Base-by-base conservation (phyloP, 1,284 basidiomycete genomes). In the Moesziomyces sp. region DNA sequence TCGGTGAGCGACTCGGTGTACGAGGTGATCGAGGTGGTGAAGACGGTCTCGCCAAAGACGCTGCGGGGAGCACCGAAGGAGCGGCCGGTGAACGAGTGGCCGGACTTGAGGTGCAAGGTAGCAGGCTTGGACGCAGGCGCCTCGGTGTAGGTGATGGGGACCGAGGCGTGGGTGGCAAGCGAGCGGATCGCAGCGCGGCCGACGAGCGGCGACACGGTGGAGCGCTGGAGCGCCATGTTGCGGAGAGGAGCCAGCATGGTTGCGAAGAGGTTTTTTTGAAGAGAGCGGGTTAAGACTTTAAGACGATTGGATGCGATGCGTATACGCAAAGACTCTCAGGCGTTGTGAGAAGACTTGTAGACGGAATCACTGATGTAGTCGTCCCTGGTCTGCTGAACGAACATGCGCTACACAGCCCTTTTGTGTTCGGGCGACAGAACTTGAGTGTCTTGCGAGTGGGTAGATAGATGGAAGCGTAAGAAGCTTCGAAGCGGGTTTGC, bases 1-100 rank as follows among this genome's bases (percentile, higher is more conserved):
- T 99, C 96, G 48, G 96, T 99, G 93, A 99, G 97, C 16, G 94
- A 97, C 86, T 99, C 97, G 58, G 95, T 98, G 86, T 99, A 99
- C 57, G 94, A 97, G 8, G 97, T 99, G 85, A 99, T 99, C 55
- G 93, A 95, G 38, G 96, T 99, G 24, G 94, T 96, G 86, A 99
- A 99, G 30, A 99, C 96, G 3, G 96, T 97, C 87, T 99, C 96
- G 68, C 97, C 97, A 86, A 90, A 99, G 62, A 91, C 90, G 81
- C 92, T 94, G 81, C 88, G 90, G 47, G 91, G 90, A 23, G 93
- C 91, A 71, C 96, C 96, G 85, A 99, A 99, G 14, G 91, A 92
- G 53, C 89, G 89, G 43, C 97, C 96, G 58, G 87, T 83, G 88
- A 97, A 99, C 14, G 91, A 91, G 86, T 99, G 91, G 44, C 96